Percentiles rank a stretch among this genome's conserved stretches.
Conservation (phyloP, 176 grass and related monocot species). For the Phoenix dactylifera region DNA sequence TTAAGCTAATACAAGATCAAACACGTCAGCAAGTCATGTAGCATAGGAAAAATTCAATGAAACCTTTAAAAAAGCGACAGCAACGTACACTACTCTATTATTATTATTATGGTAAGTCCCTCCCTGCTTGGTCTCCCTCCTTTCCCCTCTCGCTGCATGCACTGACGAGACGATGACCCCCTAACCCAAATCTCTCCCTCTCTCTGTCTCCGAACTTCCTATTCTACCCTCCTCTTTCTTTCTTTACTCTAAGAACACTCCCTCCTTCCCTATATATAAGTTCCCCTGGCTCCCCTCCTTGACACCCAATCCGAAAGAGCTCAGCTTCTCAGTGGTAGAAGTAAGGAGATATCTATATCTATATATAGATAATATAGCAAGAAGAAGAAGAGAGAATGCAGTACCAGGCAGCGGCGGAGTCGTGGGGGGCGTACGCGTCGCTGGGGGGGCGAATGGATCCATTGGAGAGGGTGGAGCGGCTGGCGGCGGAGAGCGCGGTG, state of each 20-base stretch:
- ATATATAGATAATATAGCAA: too few relatives aligned
- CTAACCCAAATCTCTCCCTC: conserved; percentile 2
- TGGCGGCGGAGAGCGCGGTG: conserved; percentile 88
- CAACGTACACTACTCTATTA: too few relatives aligned
- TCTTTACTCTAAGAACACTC: conserved; percentile 19
- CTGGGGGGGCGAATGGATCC: conserved; percentile 32
- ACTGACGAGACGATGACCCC: conserved; percentile 4
- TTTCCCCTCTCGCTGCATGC: conserved; percentile 2
- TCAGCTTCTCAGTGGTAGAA: too few relatives aligned
- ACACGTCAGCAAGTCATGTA: too few relatives aligned
- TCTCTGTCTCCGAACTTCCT: conserved; percentile 2
- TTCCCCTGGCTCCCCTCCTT: conserved; percentile 5
- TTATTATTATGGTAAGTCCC: too few relatives aligned
- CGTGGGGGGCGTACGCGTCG: conserved; percentile 44
- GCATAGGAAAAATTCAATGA: too few relatives aligned
- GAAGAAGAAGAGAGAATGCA: conserved; percentile 42
- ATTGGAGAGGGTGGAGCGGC: conserved; percentile 55
- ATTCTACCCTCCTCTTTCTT: conserved; percentile 20
- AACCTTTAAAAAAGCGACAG: too few relatives aligned
- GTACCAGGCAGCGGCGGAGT: conserved; percentile 55
- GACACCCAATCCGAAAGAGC: not conserved
- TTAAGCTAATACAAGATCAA: too few relatives aligned
- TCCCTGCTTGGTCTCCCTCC: too few relatives aligned
- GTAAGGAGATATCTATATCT: too few relatives aligned
- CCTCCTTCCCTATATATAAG: conserved; percentile 47